Conservation (phyloP, 2,329 filamentous ascomycete genomes). For the Aspergillus viridinutans region DNA sequence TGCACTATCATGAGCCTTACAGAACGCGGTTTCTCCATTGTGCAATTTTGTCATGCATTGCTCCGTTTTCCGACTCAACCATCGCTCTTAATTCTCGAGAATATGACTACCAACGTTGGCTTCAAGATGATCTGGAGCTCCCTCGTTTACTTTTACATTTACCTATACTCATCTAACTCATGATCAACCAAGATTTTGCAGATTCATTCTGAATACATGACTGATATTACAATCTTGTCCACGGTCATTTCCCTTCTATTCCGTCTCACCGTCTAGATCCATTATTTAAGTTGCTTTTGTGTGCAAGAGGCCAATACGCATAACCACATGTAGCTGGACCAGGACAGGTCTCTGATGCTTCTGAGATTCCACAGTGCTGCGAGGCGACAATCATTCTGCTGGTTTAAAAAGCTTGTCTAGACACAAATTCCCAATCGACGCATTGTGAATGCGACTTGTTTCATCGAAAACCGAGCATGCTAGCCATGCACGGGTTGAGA, state of each 20-base stretch:
- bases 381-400: neutral
- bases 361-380: neutral
- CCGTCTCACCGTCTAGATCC: neutral
- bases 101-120: neutral
- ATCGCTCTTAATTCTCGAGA: neutral
- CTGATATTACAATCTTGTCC: neutral
- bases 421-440: neutral
- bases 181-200: neutral
- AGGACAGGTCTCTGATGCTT: neutral
- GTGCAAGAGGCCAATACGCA: neutral
- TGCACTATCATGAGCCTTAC: constrained; percentile 24
- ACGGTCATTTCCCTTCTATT: neutral
- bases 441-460: neutral
- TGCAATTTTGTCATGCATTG: neutral
- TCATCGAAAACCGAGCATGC: neutral
- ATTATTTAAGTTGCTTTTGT: no score
- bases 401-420: neutral
- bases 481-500: neutral
- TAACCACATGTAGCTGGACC: constrained; percentile 1
- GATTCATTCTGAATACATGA: neutral
- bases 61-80: neutral
- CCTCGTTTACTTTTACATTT: neutral
- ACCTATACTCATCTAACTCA: neutral
- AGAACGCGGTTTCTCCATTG: neutral
- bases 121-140: constrained; percentile 1